Evolutionary conservation across 139 green algal species (phyloP).

Genomic region (Desmodesmus armatus): DNA sequence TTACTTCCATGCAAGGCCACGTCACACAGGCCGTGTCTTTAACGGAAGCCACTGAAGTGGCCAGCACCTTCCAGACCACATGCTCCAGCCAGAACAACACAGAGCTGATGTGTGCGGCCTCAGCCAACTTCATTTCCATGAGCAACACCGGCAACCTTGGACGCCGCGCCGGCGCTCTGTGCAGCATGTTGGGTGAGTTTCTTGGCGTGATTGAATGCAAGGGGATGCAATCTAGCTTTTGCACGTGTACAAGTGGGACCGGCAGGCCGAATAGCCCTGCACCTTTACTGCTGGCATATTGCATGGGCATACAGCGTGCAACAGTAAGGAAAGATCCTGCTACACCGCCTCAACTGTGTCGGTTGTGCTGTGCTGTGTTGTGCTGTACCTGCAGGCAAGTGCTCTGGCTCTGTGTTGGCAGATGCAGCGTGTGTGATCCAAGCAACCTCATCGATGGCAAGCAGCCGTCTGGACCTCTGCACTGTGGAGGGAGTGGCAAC

Average conservation of each 20-base stretch:
- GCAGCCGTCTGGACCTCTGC: neutral
- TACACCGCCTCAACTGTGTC: neutral
- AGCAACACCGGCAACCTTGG: neutral
- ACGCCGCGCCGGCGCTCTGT: neutral
- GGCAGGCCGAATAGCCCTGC: neutral
- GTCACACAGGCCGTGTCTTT: neutral
- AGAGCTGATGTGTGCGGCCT: too few relatives aligned
- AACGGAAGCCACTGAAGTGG: too few relatives aligned
- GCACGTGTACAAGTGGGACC: neutral
- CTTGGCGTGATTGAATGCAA: too few relatives aligned
- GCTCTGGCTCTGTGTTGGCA: neutral
- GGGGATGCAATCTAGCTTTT: too few relatives aligned
- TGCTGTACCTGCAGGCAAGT: slow-evolving; percentile 1
- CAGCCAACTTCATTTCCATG: neutral
- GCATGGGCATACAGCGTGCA: neutral
- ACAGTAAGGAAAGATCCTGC: neutral
- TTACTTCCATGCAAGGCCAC: neutral
- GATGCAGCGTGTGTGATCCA: too few relatives aligned
- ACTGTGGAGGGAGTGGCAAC: neutral
- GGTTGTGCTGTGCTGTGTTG: neutral
- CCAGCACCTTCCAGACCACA: neutral
- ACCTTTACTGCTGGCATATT: neutral
- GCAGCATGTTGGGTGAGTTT: slow-evolving; percentile 5
- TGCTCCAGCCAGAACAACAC: neutral
- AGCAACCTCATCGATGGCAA: too few relatives aligned